Evolutionary conservation across 805 yeast genomes (phyloP).

Genomic region (Kregervanrija fluxuum): DNA sequence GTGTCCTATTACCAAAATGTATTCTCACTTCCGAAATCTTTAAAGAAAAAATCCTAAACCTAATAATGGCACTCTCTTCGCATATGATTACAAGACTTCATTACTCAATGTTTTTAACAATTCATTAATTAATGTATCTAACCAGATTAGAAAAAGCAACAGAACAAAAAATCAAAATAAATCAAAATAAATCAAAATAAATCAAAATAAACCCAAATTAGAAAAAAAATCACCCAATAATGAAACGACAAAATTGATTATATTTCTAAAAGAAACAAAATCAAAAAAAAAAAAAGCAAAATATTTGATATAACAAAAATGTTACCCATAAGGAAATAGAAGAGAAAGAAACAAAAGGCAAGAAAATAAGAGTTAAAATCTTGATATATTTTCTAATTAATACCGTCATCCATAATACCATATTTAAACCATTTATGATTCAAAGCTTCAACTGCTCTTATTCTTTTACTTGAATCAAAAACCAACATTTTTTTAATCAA

Average conservation of each 20-base stretch:
- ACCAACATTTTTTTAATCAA: conserved; percentile 41
- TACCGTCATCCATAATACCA: conserved; percentile 52
- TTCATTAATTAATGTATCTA: not conserved
- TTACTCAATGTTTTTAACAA: no score
- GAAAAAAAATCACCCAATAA: not conserved
- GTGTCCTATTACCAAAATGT: no score
- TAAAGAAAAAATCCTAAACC: no score
- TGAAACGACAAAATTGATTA: no score
- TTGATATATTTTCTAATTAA: conserved; percentile 1
- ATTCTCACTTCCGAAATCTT: no score
- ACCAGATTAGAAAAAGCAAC: not conserved
- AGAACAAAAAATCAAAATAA: not conserved
- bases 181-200: conserved; percentile 11
- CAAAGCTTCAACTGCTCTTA: conserved; percentile 48
- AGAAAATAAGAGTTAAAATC: conserved; percentile 2
- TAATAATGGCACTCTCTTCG: no score
- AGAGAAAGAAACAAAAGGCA: not conserved
- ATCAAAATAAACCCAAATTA: not conserved
- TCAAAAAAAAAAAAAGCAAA: not conserved
- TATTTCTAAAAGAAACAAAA: not conserved
- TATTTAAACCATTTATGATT: conserved; percentile 69
- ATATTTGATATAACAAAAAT: not conserved
- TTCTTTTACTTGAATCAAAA: conserved; percentile 43
- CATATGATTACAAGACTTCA: no score
- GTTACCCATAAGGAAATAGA: not conserved